These are phyloP conservation scores for Mycosarcoma maydis DNA, from an alignment of 1,284 basidiomycete species.

Conservation along the genomic window DNA sequence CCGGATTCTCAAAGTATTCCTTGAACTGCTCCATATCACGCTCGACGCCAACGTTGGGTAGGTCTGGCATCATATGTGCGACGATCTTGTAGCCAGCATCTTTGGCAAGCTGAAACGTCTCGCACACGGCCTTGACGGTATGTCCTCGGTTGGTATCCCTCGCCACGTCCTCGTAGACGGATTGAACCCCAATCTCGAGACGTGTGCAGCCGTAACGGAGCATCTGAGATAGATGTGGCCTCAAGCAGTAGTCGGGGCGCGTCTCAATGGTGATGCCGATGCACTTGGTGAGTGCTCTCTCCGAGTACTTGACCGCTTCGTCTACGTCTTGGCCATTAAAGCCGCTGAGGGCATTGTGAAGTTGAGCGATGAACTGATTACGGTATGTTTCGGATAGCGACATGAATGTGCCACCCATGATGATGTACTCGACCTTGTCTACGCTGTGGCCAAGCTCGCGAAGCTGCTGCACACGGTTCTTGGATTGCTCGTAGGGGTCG, in stretches of 20 bases:
- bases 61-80: conserved; percentile 72
- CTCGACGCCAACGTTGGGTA: conserved; percentile 97
- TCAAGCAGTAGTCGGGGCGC: conserved; percentile 95
- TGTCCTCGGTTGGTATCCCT: conserved; percentile 95
- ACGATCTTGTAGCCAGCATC: conserved; percentile 96
- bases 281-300: conserved; percentile 96
- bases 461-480: conserved; percentile 92
- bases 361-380: conserved; percentile 89
- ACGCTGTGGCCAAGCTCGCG: conserved; percentile 94
- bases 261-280: conserved; percentile 99
- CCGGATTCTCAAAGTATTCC: conserved; percentile 96
- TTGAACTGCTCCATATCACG: conserved; percentile 99
- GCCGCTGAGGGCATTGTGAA: conserved; percentile 96
- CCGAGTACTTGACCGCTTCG: conserved; percentile 97
- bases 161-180: conserved; percentile 98
- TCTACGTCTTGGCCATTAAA: conserved; percentile 90
- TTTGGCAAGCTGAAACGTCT: conserved; percentile 97
- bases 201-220: conserved; percentile 97
- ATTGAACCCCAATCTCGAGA: conserved; percentile 97
- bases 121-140: conserved; percentile 95
- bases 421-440: conserved; percentile 98
- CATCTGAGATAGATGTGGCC: conserved; percentile 98
- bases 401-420: conserved; percentile 99
- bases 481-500: conserved; percentile 97
- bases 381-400: conserved; percentile 97